Percentiles rank a stretch among this genome's conserved stretches.
Conservation (phyloP, 768 basidiomycete species). For the Psilocybe subaeruginosa region DNA sequence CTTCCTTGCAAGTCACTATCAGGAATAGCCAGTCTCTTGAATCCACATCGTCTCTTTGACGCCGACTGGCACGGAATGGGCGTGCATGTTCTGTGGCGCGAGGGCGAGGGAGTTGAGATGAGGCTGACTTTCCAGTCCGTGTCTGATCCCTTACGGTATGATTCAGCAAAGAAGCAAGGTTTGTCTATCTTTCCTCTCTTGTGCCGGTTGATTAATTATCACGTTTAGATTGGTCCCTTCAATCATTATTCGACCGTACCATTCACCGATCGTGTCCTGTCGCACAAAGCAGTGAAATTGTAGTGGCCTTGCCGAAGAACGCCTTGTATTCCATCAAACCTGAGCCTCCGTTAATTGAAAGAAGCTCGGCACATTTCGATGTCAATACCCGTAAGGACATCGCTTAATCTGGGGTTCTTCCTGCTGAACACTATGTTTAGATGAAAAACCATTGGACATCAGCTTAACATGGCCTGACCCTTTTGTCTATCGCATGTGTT, state of each 20-base stretch:
- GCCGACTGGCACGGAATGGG: slow-evolving; percentile 92
- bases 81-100: slow-evolving; percentile 71
- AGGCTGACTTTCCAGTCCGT: slow-evolving; percentile 76
- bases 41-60: slow-evolving; percentile 86
- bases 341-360: slow-evolving; percentile 42
- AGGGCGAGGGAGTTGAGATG: slow-evolving; percentile 62
- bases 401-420: slow-evolving; percentile 10
- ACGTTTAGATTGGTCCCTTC: slow-evolving; percentile 72
- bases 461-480: slow-evolving; percentile 58
- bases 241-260: slow-evolving; percentile 64
- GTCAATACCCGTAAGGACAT: slow-evolving; percentile 41
- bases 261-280: slow-evolving; percentile 73
- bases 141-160: slow-evolving; percentile 70
- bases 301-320: slow-evolving; percentile 48
- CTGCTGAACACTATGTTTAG: slow-evolving; percentile 27
- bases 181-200: slow-evolving; percentile 5
- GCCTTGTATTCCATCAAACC: slow-evolving; percentile 53
- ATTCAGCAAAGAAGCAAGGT: slow-evolving; percentile 60
- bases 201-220: slow-evolving; percentile 11
- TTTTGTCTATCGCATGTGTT: slow-evolving; percentile 63
- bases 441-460: slow-evolving; percentile 53
- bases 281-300: slow-evolving; percentile 59
- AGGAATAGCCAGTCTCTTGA: slow-evolving; percentile 81
- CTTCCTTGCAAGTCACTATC: slow-evolving; percentile 91
- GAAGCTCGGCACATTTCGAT: slow-evolving; percentile 49